Base-by-base conservation (phyloP, 1,284 basidiomycete genomes). In the Cystobasidium sp. region DNA sequence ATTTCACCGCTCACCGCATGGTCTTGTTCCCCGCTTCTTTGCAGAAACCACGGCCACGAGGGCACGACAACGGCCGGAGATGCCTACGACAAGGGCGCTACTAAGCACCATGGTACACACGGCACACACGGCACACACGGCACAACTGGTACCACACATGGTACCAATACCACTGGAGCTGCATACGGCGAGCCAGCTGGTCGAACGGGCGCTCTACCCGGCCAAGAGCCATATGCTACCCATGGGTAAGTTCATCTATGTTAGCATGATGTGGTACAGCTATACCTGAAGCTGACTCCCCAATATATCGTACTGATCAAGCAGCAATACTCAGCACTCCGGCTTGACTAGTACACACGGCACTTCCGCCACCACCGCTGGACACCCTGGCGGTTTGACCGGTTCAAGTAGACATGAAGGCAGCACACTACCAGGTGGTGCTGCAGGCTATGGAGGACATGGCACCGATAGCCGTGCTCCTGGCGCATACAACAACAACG, bases 211-310 rank as follows among this genome's bases (percentile, higher is more conserved):
- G 49, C 10, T 16, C 6, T 47, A 6, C 55, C 68, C 10, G 68
- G 55, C 22, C 56, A 69, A 22, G 68, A 69, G 46, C 68, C 68
- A 10, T 69, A 69, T 37, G 31, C 55, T 8, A 69, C 55, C 20
- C 68, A 67, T 39, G 59, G 61, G 61, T 63, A 39, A 63, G 61
- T 16, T 12, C 12, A 16, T 20, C 20, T 31, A 31, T 31, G 31
- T 31, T 31, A 31, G 31, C 31, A 31, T 31, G 31, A 31, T 31
- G 31, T 31, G 31, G 31, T 31, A 31, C 31, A 31, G 2, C 31
- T 31, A 31, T 31, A 31, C 31, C 31, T 31, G 31, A 31, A 31
- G 31, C 31, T 31, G 31, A 31, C 31, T 31, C 31, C 31, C 31
- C 1, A 52, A 22, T 52, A 22, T 22, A 22, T 52, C 49, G 59